Evolutionary conservation across 2,329 filamentous ascomycete species (phyloP).

Genomic region (Ustulina deusta): DNA sequence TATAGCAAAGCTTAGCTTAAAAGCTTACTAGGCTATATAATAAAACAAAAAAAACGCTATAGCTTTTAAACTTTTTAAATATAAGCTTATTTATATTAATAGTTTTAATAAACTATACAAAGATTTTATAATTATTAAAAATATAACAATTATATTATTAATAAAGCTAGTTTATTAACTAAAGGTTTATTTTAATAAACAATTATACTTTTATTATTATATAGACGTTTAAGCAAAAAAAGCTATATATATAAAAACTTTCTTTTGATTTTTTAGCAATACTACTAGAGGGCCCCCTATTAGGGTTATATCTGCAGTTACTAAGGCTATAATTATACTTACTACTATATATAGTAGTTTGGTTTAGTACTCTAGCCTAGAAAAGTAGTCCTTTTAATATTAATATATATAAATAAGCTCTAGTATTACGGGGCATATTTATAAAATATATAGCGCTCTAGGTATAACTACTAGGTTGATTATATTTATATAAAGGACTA

Average conservation of each 20-base stretch:
- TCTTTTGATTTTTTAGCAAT: neutral
- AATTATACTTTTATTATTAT: neutral
- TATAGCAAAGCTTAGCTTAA: neutral
- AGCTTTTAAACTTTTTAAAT: too few relatives aligned
- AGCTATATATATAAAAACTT: neutral
- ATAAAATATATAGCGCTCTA: neutral
- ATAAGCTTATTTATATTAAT: too few relatives aligned
- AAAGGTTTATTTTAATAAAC: neutral
- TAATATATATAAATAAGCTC: neutral
- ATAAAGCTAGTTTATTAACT: too few relatives aligned
- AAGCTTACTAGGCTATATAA: neutral
- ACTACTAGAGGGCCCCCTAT: neutral
- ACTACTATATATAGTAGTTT: neutral
- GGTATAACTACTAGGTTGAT: too few relatives aligned
- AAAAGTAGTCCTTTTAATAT: neutral
- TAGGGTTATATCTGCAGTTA: neutral
- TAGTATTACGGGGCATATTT: neutral
- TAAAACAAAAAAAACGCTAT: too few relatives aligned
- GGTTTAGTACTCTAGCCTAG: neutral
- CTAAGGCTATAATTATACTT: neutral
- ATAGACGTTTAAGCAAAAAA: neutral
- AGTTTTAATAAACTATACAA: too few relatives aligned
- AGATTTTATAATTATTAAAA: too few relatives aligned
- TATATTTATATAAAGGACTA: neutral
- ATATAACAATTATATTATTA: too few relatives aligned